Conservation (phyloP, 2,329 filamentous ascomycete species). For the Penicillium sp. region DNA sequence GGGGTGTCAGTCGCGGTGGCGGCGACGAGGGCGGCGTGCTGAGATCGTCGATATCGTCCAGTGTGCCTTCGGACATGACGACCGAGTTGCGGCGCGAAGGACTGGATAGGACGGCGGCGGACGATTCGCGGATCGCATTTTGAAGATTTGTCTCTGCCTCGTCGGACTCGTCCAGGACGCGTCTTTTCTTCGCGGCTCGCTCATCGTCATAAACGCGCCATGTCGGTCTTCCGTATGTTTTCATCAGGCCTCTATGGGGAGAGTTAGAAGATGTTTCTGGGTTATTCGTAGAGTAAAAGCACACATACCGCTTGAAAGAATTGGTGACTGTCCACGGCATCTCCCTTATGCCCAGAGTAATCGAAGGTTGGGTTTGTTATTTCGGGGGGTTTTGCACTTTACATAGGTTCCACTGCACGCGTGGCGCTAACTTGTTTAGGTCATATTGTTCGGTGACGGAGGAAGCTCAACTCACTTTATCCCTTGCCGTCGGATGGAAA, state of each 20-base stretch:
- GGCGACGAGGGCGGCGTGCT: constrained; percentile 53
- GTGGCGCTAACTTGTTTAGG: constrained; percentile 28
- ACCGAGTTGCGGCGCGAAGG: constrained; percentile 47
- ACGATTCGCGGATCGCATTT: constrained; percentile 48
- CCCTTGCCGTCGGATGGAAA: background rate
- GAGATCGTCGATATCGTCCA: constrained; percentile 39
- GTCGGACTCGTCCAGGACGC: constrained; percentile 40
- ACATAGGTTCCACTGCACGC: constrained; percentile 24
- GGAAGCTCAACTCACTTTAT: constrained; percentile 2
- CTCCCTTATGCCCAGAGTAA: constrained; percentile 24
- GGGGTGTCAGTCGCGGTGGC: constrained; percentile 44
- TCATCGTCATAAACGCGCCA: constrained; percentile 48
- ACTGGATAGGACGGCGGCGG: constrained; percentile 43
- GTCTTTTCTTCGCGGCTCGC: constrained; percentile 44
- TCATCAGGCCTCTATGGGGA: constrained; percentile 45
- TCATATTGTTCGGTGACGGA: constrained; percentile 22
- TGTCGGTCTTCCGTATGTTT: constrained; percentile 47
- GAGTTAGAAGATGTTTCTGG: constrained; percentile 1
- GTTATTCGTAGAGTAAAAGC: constrained; percentile 1
- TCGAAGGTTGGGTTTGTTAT: constrained; percentile 13
- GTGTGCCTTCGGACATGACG: constrained; percentile 41
- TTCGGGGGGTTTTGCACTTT: constrained; percentile 15
- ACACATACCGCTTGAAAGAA: constrained; percentile 46
- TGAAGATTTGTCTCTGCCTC: constrained; percentile 45
- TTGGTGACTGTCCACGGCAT: constrained; percentile 51